Evolutionary conservation across 108 stramenopile species (phyloP), one percentile per base, ranked within the genome.

Genomic region (Asterionellopsis glacialis): DNA sequence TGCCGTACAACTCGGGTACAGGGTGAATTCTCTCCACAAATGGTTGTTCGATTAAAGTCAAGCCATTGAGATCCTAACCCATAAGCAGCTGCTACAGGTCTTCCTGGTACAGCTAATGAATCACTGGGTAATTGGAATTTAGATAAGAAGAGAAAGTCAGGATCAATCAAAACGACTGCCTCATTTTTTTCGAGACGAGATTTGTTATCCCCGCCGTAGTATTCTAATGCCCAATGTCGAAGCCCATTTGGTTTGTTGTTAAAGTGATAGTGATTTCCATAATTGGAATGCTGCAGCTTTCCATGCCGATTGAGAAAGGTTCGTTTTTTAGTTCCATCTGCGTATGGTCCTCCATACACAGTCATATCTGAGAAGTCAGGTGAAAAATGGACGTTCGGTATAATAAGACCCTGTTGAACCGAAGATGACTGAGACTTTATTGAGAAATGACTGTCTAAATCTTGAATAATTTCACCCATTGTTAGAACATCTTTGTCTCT

Each of bases 131-230:
- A 38, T 2, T 9, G 3, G 14, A 98, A 64, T 10, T 92, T 91
- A 45, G 90, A 45, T 53, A 97, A 50, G 26, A 98, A 65, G 7
- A 95, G 57, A 84, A 96, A 90, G 66, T 98, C 98, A 13, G 98
- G 98, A 77, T 98, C 98, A 28, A 92, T 57, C n/a, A 98, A 64
- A 22, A 94, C 88, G 13, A 97, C 59, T 9, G 97, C 68, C 16
- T 74, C 80, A 61, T 95, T 87, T 42, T 70, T 59, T 41, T 57
- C 33, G 1, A 16, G 16, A 39, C 26, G 19, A 33, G 33, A 33
- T 25, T 75, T 70, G 15, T 63, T 47, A 39, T 1, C 26, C 2
- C 48, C 48, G 15, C 14, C 14, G 41, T 57, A 57, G 28, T 80
- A 24, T 2, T 56, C 55, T 50, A 90, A 44, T 13, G 45, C 21